Base-by-base conservation (phyloP, 164 flowering plant species). In the Platanus orientalis region DNA sequence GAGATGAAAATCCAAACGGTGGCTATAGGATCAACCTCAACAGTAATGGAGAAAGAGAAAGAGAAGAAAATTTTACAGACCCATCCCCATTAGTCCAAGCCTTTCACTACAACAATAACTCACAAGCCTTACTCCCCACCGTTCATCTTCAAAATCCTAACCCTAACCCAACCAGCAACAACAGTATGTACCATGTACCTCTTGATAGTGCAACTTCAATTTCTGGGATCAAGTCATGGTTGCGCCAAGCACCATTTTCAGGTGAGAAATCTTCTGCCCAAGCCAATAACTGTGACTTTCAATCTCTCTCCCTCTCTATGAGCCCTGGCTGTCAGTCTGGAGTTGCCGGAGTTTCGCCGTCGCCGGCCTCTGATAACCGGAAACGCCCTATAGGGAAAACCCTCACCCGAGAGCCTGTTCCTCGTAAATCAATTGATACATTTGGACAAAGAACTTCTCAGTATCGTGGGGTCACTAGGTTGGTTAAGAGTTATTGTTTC, bases 401-500 rank as follows among this genome's bases (percentile, higher is more conserved):
- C 42, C 23, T 19, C 14, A 62, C 60, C 20, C 81, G 72, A 62
- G 91, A 83, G 58, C 60, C 83, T 0, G 76, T 81, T 44, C 85
- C 90, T 27, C 63, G 93, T 6, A 90, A 90, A 71, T 84, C 95
- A 1, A 76, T 85, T 29, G 97, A 90, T 55, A 83, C 89, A 29
- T 88, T 90, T 74, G 97, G 97, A 1, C 97, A 90, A 61, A 79
- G 97, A 69, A 90, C 97, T 36, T 90, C 97, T 61, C 92, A 86
- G 60, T 90, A 75, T 63, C 89, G 97, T 12, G 97, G 97, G 19
- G 97, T 90, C n/a, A 90, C 97, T 0, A 90, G 92, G 97, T 87
- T 28, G 32, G 53, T 36, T 9, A 1, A n/a, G n/a, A n/a, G n/a
- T n/a, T 23, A 25, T 27, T 25, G 0, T 21, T 11, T 66, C 28